Conservation (phyloP, 2,329 filamentous ascomycete genomes). For the Hypoxylon sp. region DNA sequence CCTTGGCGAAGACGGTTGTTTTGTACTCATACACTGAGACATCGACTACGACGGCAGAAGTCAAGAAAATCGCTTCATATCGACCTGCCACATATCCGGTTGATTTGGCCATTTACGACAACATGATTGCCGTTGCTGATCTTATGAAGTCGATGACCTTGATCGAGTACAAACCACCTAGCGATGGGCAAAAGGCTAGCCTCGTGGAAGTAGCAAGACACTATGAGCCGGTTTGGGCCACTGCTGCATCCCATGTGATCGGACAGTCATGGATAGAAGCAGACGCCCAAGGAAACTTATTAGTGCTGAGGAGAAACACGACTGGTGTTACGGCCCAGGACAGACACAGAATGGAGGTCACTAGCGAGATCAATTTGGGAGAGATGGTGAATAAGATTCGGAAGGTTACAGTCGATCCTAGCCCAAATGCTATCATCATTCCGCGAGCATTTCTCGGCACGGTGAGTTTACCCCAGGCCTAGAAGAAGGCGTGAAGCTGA, state of each 20-base stretch:
- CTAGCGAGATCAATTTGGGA: conserved; percentile 85
- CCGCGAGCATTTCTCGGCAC: conserved; percentile 91
- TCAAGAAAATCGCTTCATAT: conserved; percentile 80
- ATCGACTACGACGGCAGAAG: conserved; percentile 64
- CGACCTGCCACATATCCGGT: conserved; percentile 86
- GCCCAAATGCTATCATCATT: conserved; percentile 74
- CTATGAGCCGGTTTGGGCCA: conserved; percentile 84
- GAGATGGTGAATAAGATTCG: conserved; percentile 94
- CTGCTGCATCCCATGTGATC: conserved; percentile 78
- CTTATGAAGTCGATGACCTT: conserved; percentile 93
- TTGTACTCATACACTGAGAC: conserved; percentile 68
- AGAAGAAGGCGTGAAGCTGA: conserved; percentile 34
- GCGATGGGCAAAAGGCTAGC: conserved; percentile 67
- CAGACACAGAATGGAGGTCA: conserved; percentile 75
- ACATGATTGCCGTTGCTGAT: conserved; percentile 85
- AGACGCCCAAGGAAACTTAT: conserved; percentile 88
- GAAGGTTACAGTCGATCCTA: conserved; percentile 74
- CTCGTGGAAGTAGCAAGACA: conserved; percentile 83
- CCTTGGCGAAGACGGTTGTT: conserved; percentile 86
- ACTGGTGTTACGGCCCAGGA: conserved; percentile 82
- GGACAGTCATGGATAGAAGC: conserved; percentile 82
- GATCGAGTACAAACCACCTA: conserved; percentile 74
- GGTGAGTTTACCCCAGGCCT: conserved; percentile 62
- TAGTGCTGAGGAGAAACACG: conserved; percentile 80
- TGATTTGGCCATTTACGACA: conserved; percentile 78